These are phyloP conservation scores for Fusarium armeniacum DNA, from an alignment of 2,329 filamentous ascomycete species.

Conservation along the genomic window DNA sequence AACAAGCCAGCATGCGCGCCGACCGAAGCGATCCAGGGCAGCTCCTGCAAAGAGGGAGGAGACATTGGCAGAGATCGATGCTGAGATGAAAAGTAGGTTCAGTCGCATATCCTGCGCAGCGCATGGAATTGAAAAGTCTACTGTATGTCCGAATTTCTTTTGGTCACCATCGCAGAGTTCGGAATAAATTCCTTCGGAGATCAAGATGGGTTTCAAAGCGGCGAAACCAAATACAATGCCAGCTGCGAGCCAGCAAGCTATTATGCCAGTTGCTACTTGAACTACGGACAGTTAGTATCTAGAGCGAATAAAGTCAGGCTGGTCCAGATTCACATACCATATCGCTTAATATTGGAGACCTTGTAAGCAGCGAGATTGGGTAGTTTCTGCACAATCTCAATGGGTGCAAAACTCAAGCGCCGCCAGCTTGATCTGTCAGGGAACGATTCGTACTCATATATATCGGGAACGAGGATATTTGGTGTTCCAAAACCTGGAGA, in stretches of 20 bases:
- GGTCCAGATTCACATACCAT: conserved; percentile 32
- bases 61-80: conserved; percentile 88
- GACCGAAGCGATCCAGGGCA: conserved; percentile 84
- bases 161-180: conserved; percentile 66
- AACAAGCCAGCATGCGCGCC: conserved; percentile 79
- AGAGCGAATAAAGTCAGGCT: rapidly evolving
- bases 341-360: conserved; percentile 49
- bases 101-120: conserved; percentile 69
- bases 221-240: conserved; percentile 88
- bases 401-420: conserved; percentile 50
- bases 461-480: background rate
- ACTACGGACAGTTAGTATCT: conserved; percentile 58
- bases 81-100: conserved; percentile 91
- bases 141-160: conserved; percentile 29
- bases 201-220: conserved; percentile 84
- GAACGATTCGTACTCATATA: conserved; percentile 7
- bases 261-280: conserved; percentile 76
- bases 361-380: conserved; percentile 53
- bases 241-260: conserved; percentile 82
- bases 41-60: conserved; percentile 86
- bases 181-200: conserved; percentile 78
- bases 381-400: conserved; percentile 45
- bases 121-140: conserved; percentile 57
- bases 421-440: conserved; percentile 45
- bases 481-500: background rate